phyloP scores from a whole-genome alignment of 1,284 basidiomycete species.

The Cryptococcus wingfieldii region DNA sequence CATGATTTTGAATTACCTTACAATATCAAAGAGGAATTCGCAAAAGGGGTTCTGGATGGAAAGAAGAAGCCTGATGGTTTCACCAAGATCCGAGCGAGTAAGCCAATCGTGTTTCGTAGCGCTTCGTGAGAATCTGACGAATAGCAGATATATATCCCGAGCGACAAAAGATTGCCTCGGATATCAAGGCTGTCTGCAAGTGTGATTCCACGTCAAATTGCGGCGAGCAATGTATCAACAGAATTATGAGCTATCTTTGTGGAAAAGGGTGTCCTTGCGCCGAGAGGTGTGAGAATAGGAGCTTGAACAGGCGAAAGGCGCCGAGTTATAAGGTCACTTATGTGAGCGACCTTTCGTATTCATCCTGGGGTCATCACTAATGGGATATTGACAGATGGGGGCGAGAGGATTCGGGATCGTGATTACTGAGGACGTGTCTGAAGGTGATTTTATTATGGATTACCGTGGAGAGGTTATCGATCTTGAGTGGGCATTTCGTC shows the following conservation, averaged over 20 bases:
- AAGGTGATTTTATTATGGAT: conserved; percentile 51
- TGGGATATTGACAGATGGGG: conserved; percentile 39
- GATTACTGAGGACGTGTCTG: conserved; percentile 44
- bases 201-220: conserved; percentile 47
- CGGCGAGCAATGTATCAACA: conserved; percentile 50
- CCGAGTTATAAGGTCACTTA: conserved; percentile 39
- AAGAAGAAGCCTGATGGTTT: conserved; percentile 44
- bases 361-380: not conserved
- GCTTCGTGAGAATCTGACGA: not conserved
- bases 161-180: conserved; percentile 21
- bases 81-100: conserved; percentile 31
- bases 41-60: conserved; percentile 43
- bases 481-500: conserved; percentile 23
- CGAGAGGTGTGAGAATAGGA: conserved; percentile 40
- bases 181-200: conserved; percentile 40
- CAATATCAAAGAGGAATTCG: conserved; percentile 43
- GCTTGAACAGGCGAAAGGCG: conserved; percentile 34
- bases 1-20: conserved; percentile 46
- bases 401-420: conserved; percentile 51
- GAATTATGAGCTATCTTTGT: conserved; percentile 52
- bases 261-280: conserved; percentile 50
- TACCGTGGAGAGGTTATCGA: conserved; percentile 51
- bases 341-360: conserved; percentile 24
- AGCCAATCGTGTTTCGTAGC: conserved; percentile 8
- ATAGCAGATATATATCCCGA: conserved; percentile 39